phyloP scores from a whole-genome alignment of 768 basidiomycete species.

The Hypsizygus marmoreus region DNA sequence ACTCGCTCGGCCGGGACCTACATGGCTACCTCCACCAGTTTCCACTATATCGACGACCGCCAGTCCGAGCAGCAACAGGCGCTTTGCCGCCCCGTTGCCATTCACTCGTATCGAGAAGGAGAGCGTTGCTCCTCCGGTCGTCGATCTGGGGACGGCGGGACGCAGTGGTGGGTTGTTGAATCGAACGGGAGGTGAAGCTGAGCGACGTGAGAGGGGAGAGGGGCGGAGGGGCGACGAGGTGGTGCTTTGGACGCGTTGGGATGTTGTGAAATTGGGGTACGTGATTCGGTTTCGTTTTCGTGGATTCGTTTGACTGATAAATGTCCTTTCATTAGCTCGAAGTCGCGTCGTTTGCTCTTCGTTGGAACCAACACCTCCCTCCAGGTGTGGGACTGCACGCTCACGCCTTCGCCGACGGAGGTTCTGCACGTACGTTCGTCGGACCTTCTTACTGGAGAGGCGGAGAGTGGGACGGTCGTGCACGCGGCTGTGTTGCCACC shows the following conservation, averaged over 20 bases:
- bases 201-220: neutral
- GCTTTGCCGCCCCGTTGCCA: constrained; percentile 8
- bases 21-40: too few species aligned
- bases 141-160: constrained; percentile 13
- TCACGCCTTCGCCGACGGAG: constrained; percentile 46
- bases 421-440: constrained; percentile 30
- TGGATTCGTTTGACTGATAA: neutral
- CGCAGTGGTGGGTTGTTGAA: too few species aligned
- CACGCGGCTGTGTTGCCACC: constrained; percentile 45
- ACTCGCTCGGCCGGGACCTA: neutral
- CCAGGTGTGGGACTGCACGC: constrained; percentile 65
- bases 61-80: too few species aligned
- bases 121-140: constrained; percentile 4
- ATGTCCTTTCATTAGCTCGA: neutral
- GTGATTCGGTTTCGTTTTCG: neutral
- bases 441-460: neutral
- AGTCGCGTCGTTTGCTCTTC: constrained; percentile 15
- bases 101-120: constrained; percentile 4
- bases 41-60: too few species aligned
- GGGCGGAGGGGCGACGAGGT: neutral
- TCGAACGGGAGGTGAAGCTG: neutral
- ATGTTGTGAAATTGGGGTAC: neutral
- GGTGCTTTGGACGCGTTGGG: constrained; percentile 5
- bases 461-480: constrained; percentile 17
- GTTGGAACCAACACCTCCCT: constrained; percentile 51